Evolutionary conservation across 2,329 filamentous ascomycete species (phyloP).

Genomic region (Apiospora aurea): DNA sequence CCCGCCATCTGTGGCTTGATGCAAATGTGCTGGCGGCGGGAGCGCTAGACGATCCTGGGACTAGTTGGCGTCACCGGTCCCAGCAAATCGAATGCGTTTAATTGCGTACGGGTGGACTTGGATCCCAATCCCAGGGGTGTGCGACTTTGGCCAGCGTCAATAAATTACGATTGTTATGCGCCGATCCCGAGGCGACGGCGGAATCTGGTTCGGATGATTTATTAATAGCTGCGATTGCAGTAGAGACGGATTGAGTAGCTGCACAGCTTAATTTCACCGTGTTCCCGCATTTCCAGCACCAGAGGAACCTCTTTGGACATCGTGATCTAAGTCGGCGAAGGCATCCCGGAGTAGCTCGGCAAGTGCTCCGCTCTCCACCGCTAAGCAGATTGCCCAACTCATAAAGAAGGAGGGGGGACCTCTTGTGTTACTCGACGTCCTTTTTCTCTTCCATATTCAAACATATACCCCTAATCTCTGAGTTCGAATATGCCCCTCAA

Average conservation of each 20-base stretch:
- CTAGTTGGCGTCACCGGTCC: neutral
- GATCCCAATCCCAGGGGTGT: neutral
- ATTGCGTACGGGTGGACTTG: constrained; percentile 8
- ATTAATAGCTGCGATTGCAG: neutral
- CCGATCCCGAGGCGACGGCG: neutral
- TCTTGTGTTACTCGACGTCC: neutral
- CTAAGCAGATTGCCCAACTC: constrained; percentile 5
- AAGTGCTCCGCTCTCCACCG: constrained; percentile 9
- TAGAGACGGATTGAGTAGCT: neutral
- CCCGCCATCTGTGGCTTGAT: constrained; percentile 18
- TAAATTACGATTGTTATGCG: constrained; percentile 9
- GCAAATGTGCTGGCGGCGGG: constrained; percentile 3
- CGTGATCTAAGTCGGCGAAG: constrained; percentile 19
- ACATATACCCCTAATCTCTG: neutral
- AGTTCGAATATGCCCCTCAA: constrained; percentile 12
- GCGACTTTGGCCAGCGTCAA: neutral
- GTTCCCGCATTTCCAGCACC: neutral
- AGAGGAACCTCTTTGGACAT: neutral
- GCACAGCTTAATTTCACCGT: neutral
- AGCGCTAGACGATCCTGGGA: neutral
- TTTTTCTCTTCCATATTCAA: neutral
- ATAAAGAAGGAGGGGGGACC: neutral
- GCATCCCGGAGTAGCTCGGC: constrained; percentile 13
- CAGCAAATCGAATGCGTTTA: neutral
- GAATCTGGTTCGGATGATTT: neutral